Evolutionary conservation across 2,329 filamentous ascomycete species (phyloP).

Genomic region (Grosmannia huntii): DNA sequence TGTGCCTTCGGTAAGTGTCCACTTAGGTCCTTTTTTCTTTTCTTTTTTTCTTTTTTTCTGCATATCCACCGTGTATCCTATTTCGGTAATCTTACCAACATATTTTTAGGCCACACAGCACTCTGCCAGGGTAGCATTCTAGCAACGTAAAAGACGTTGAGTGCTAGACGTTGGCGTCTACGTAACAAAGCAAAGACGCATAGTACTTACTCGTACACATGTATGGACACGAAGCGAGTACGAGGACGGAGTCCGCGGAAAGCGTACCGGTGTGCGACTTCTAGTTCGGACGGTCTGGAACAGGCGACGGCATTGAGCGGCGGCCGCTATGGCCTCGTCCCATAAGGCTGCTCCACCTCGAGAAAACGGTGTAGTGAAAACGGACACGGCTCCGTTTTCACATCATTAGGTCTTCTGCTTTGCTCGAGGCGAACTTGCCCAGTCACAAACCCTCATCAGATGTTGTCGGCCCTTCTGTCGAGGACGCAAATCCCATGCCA

Average conservation of each 20-base stretch:
- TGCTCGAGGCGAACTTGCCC: too few relatives aligned
- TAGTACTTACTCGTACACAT: not conserved
- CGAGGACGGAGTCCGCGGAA: not conserved
- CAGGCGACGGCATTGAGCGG: not conserved
- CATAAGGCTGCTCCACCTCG: not conserved
- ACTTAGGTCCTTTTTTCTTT: not conserved
- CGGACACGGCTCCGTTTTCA: not conserved
- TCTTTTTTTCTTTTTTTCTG: not conserved
- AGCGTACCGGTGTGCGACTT: not conserved
- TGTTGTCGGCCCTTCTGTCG: not conserved
- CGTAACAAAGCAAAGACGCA: not conserved
- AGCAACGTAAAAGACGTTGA: too few relatives aligned
- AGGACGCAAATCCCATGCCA: not conserved
- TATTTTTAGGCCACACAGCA: too few relatives aligned
- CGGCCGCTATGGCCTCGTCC: not conserved
- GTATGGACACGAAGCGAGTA: not conserved
- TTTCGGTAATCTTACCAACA: not conserved
- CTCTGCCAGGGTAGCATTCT: too few relatives aligned
- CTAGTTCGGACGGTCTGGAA: not conserved
- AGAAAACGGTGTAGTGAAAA: not conserved
- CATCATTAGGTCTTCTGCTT: too few relatives aligned
- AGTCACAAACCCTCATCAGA: not conserved
- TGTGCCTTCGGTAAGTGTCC: not conserved
- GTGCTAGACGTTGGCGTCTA: not conserved
- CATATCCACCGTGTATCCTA: not conserved